A percentile compares a stretch with the other conserved stretches of the same genome.
Conservation (phyloP, 2,329 filamentous ascomycete species). For the Ploettnerulaceae sp. region DNA sequence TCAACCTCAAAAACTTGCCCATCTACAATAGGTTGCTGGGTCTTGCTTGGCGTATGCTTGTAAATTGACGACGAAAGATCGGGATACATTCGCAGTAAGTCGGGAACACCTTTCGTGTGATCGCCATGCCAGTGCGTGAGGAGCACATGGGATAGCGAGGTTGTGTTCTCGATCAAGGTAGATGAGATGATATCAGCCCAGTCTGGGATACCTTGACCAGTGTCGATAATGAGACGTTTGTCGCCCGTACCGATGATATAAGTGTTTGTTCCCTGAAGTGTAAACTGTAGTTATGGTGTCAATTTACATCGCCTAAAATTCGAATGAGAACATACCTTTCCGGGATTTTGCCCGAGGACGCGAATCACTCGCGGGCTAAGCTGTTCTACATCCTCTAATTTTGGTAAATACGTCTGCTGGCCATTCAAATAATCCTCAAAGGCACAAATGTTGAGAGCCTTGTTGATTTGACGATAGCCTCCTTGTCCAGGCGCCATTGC, state of each 20-base stretch:
- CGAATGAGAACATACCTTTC: slow-evolving; percentile 51
- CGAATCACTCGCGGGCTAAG: slow-evolving; percentile 72
- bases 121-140: slow-evolving; percentile 90
- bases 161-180: slow-evolving; percentile 29
- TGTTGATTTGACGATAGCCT: slow-evolving; percentile 45
- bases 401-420: slow-evolving; percentile 37
- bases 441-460: slow-evolving; percentile 41
- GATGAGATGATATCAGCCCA: slow-evolving; percentile 53
- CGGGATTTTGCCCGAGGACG: slow-evolving; percentile 81
- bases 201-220: slow-evolving; percentile 65
- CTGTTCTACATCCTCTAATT: slow-evolving; percentile 64
- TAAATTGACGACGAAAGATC: slow-evolving; percentile 49
- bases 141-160: slow-evolving; percentile 38
- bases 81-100: slow-evolving; percentile 59
- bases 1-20: slow-evolving; percentile 48
- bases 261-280: slow-evolving; percentile 73
- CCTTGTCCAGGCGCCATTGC: slow-evolving; percentile 25
- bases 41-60: slow-evolving; percentile 54
- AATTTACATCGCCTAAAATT: not conserved
- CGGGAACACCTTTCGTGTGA: slow-evolving; percentile 69
- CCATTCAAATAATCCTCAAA: slow-evolving; percentile 44
- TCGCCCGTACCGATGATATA: slow-evolving; percentile 77
- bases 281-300: slow-evolving; percentile 11
- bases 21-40: slow-evolving; percentile 48
- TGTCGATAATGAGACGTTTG: slow-evolving; percentile 76